phyloP scores from a whole-genome alignment of 306 rosid genomes.

The Quercus agrifolia region DNA sequence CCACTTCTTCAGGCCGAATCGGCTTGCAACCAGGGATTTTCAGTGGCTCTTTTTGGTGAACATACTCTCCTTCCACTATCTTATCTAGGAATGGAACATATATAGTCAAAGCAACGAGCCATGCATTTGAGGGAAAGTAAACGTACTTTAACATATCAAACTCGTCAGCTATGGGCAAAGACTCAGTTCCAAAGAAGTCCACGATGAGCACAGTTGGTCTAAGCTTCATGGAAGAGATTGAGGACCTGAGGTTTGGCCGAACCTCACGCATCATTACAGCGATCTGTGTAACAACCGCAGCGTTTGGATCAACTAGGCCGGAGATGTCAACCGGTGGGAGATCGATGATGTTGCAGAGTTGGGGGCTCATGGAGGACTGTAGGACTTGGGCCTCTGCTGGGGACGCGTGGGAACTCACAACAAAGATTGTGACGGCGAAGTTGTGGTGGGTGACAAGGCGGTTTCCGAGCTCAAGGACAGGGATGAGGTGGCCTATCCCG shows the following conservation, averaged over 20 bases:
- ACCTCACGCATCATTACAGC: slow-evolving; percentile 31
- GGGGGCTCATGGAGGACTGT: too few species aligned
- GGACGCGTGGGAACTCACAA: too few species aligned
- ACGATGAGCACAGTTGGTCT: slow-evolving; percentile 45
- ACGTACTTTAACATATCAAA: slow-evolving; percentile 38
- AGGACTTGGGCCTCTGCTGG: too few species aligned
- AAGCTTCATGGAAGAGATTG: neutral
- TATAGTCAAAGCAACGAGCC: slow-evolving; percentile 33
- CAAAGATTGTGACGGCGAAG: too few species aligned
- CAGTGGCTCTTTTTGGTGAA: slow-evolving; percentile 26
- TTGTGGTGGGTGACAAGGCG: too few species aligned
- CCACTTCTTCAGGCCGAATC: slow-evolving; percentile 35
- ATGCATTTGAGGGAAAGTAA: slow-evolving; percentile 32
- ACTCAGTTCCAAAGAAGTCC: slow-evolving; percentile 44
- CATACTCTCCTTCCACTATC: slow-evolving; percentile 28
- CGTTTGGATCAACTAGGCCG: too few species aligned
- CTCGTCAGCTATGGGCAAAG: slow-evolving; percentile 46
- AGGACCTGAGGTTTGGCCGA: slow-evolving; percentile 1
- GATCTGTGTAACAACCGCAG: neutral
- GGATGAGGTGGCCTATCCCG: too few species aligned
- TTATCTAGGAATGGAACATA: slow-evolving; percentile 28
- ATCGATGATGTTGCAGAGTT: too few species aligned
- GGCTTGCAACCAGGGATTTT: slow-evolving; percentile 38
- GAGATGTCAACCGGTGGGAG: too few species aligned
- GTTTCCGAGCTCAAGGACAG: too few species aligned